Base-by-base conservation (phyloP, 352 stramenopile genomes). In the Pythium biforme region DNA sequence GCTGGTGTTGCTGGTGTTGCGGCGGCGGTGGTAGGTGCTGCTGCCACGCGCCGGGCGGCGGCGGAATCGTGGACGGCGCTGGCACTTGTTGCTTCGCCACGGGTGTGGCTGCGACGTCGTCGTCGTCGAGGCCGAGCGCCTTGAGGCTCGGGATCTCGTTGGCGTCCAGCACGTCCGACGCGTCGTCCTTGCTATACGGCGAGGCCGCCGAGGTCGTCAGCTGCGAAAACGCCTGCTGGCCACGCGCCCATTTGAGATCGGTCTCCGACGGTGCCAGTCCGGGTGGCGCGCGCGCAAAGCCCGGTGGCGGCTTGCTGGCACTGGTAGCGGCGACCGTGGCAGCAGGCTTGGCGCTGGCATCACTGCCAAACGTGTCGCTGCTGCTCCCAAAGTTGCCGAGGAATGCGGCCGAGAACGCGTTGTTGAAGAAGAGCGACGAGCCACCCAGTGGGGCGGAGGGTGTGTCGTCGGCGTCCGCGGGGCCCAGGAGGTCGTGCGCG, bases 341-440 rank as follows among this genome's bases (percentile, higher is more conserved):
- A 4, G 52, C 23, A 8, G 23, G 15, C 53, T 48, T 40, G 53
- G 17, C 52, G 51, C 22, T 68, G 43, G 29, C 49, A 10, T 51
- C 23, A 12, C 41, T 49, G 29, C 27, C 46, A 20, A 61, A 19
- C 14, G 65, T 66, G 1, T 87, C 80, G 72, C 79, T 77, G 14
- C n/a, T n/a, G n/a, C n/a, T n/a, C n/a, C 37, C 37, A 57, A 95
- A 91, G 48, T 75, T 88, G 53, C 83, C 83, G 77, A 88, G 90
- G 64, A 95, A 95, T 14, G 88, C 77, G 19, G 86, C 83, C 14
- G 86, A 92, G 60, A 95, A 91, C 20, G 83, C 79, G 59, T 95
- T 81, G 50, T 95, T 91, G 64, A 93, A 92, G 59, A 95, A 91
- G 27, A 95, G 73, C 55, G 84, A 84, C 56, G 75, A 89, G 23